Evolutionary conservation across 108 stramenopile species (phyloP).

Genomic region (Hondaea fermentalgiana): DNA sequence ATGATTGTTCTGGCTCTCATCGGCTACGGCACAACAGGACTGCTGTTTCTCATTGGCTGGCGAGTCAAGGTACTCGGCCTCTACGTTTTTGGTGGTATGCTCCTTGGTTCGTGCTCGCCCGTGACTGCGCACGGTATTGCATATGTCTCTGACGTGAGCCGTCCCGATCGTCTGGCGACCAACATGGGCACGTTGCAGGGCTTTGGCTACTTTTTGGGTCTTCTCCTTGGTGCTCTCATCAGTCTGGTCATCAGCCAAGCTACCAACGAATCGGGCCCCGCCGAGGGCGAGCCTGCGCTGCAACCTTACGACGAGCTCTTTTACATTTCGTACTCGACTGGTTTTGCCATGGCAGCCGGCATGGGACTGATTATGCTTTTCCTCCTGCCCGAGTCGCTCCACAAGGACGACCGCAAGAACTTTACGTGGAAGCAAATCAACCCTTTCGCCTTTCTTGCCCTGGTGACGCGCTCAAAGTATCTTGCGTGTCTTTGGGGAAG

Average conservation of each 20-base stretch:
- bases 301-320: neutral
- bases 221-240: neutral
- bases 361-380: neutral
- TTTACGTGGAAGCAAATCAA: neutral
- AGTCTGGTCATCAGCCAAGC: neutral
- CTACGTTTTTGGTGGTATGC: neutral
- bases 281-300: neutral
- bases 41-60: neutral
- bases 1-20: neutral
- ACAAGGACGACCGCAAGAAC: neutral
- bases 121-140: neutral
- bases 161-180: neutral
- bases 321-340: neutral
- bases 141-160: neutral
- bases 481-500: neutral
- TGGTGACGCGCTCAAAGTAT: neutral
- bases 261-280: neutral
- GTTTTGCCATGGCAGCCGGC: neutral
- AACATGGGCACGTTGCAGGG: neutral
- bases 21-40: neutral
- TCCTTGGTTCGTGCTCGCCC: neutral
- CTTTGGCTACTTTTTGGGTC: neutral
- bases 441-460: neutral
- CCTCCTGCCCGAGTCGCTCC: slow-evolving; percentile 6
- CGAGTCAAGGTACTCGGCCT: neutral